phyloP scores from a whole-genome alignment of 306 rosid species.

The Trichosanthes truncata region DNA sequence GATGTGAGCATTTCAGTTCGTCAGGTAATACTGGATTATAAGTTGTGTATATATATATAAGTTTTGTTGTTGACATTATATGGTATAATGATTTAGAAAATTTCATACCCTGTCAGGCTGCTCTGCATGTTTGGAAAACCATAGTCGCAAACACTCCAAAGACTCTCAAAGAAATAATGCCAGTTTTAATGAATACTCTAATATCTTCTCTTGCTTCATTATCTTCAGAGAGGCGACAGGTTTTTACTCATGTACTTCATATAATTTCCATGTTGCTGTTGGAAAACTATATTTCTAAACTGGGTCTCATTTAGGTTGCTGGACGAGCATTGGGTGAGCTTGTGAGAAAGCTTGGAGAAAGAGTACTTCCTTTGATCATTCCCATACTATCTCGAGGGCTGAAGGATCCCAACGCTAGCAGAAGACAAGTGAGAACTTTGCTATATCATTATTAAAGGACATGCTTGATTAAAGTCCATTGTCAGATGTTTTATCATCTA shows the following conservation, averaged over 20 bases:
- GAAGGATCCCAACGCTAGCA: constrained; percentile 55
- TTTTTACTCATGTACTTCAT: constrained; percentile 11
- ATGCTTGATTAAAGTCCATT: neutral
- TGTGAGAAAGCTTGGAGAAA: constrained; percentile 96
- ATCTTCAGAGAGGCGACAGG: constrained; percentile 97
- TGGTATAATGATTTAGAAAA: neutral
- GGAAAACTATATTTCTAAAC: neutral
- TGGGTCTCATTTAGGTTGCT: constrained; percentile 58
- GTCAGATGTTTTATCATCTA: neutral
- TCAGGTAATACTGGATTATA: constrained; percentile 44
- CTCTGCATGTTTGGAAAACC: constrained; percentile 97
- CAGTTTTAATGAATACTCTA: constrained; percentile 90
- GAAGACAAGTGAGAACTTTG: constrained; percentile 63
- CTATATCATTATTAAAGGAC: neutral
- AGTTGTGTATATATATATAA: neutral
- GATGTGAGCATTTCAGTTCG: constrained; percentile 97
- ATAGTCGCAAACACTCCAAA: constrained; percentile 95
- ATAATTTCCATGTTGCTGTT: neutral
- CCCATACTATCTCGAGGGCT: constrained; percentile 89
- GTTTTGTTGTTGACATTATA: neutral
- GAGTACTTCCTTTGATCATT: constrained; percentile 87
- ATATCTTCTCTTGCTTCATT: constrained; percentile 90
- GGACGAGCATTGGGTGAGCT: constrained; percentile 96
- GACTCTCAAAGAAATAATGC: constrained; percentile 93
- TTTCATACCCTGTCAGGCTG: constrained; percentile 52